Evolutionary conservation across 768 basidiomycete genomes (phyloP).

Genomic region (Auricularia sp.): DNA sequence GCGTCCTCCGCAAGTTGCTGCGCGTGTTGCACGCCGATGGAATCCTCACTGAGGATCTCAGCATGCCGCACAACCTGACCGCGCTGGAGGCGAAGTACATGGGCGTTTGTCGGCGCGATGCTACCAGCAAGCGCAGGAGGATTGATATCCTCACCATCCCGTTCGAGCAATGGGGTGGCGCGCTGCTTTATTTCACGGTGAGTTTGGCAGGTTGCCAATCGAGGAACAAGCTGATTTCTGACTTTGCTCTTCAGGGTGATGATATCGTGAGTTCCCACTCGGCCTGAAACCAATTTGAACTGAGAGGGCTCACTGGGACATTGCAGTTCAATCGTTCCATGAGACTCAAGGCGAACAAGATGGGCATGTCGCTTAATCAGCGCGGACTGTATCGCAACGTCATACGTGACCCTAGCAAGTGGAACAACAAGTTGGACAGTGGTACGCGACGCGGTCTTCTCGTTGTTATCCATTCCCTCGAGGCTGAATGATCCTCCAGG

Average conservation of each 20-base stretch:
- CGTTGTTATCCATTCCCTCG: background rate
- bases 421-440: constrained; percentile 46
- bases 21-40: constrained; percentile 41
- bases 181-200: constrained; percentile 86
- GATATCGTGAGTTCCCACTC: constrained; percentile 56
- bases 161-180: constrained; percentile 69
- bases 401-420: constrained; percentile 56
- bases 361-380: constrained; percentile 84
- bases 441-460: constrained; percentile 32
- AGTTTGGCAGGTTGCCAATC: constrained; percentile 13
- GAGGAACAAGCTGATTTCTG: background rate
- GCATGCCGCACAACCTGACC: constrained; percentile 53
- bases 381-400: constrained; percentile 68
- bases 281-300: background rate
- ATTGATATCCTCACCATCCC: constrained; percentile 84
- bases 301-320: background rate
- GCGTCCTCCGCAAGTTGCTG: constrained; percentile 57
- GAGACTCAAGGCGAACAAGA: constrained; percentile 68
- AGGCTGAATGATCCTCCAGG: constrained; percentile 30
- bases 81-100: constrained; percentile 72
- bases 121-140: constrained; percentile 45
- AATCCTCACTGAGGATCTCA: constrained; percentile 75
- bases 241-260: constrained; percentile 48
- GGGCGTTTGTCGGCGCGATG: constrained; percentile 56
- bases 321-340: constrained; percentile 82